Evolutionary conservation across 2,329 filamentous ascomycete genomes (phyloP), one percentile per base, ranked within the genome.

Genomic region (Phaeophleospora eucalypticola): DNA sequence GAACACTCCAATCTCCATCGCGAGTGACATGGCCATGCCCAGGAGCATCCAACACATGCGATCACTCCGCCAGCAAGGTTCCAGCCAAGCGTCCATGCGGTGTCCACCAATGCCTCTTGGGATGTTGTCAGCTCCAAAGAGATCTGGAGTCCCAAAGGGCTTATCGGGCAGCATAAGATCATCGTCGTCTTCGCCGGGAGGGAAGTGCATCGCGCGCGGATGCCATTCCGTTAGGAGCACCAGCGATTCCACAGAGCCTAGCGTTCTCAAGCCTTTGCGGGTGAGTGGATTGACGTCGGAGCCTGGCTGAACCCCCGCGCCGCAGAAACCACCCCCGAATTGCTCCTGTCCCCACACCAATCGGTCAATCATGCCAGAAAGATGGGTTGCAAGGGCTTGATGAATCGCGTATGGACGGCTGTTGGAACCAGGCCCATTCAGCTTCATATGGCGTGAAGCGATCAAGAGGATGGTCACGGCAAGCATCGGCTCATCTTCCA

Each of bases 21-120:
- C 89, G 32, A 97, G 74, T 1, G 89, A 87, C 73, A 91, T 87
- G 12, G 89, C 89, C 32, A 89, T 94, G 62, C 89, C 94, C 21
- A 97, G 77, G 12, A 97, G 74, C 89, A 96, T 96, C 91, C 91
- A 96, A 64, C 88, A 95, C 87, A 96, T 95, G 45, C 89, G 86
- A 62, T 96, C 91, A 49, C 72, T 75, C 58, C 91, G 80, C 89
- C 91, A 96, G 7, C 89, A 91, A 2, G 93, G 93, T 66, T 98
- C 93, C 3, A 97, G 80, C 89, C 93, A 97, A 65, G 89, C 91
- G 63, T 95, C 89, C 54, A 96, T 93, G 20, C 89, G 77, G 65
- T 87, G 84, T 8, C 88, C 89, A 36, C 89, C 87, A 16, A 89
- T 79, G n/a, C 81, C 80, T 21, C 78, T 78, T 34, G 64, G 60